Percentiles rank a stretch among this genome's conserved stretches.
Evolutionary conservation across 2,329 filamentous ascomycete species (phyloP).

Genomic region (Pseudonectria buxi): DNA sequence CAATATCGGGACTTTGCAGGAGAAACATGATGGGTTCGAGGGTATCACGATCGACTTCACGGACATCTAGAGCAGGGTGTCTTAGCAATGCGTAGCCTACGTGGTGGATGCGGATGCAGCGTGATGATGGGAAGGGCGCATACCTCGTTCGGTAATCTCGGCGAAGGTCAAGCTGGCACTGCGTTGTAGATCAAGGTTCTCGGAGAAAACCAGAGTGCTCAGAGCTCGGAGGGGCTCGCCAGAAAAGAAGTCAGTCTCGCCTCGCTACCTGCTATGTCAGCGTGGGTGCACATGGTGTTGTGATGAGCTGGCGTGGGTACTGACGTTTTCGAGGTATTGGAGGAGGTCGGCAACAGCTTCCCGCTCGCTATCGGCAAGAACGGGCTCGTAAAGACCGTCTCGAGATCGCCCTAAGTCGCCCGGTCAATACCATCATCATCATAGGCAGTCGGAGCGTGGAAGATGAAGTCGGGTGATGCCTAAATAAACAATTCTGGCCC

Average conservation of each 20-base stretch:
- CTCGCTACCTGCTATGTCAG: conserved; percentile 56
- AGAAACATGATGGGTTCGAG: conserved; percentile 94
- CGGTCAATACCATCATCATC: conserved; percentile 2
- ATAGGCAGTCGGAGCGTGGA: conserved; percentile 3
- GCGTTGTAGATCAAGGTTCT: conserved; percentile 95
- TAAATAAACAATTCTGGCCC: too few species aligned
- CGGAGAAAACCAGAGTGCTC: conserved; percentile 94
- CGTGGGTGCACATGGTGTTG: conserved; percentile 1
- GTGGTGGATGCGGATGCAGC: too few species aligned
- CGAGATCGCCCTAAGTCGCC: conserved; percentile 57
- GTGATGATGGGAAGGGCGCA: too few species aligned
- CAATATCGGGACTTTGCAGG: conserved; percentile 89
- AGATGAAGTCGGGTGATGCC: neutral
- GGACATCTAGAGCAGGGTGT: conserved; percentile 63
- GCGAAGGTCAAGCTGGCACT: conserved; percentile 98
- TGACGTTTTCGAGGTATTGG: conserved; percentile 92
- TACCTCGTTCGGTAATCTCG: conserved; percentile 97
- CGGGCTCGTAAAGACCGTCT: conserved; percentile 77
- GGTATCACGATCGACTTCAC: conserved; percentile 90
- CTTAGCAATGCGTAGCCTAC: conserved; percentile 6
- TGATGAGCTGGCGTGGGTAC: conserved; percentile 22
- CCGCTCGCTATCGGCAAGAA: conserved; percentile 90
- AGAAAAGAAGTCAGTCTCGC: conserved; percentile 96
- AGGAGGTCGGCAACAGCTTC: conserved; percentile 94
- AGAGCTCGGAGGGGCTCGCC: conserved; percentile 90